phyloP scores from a whole-genome alignment of 768 basidiomycete species.

The Pleurotus pulmonarius region DNA sequence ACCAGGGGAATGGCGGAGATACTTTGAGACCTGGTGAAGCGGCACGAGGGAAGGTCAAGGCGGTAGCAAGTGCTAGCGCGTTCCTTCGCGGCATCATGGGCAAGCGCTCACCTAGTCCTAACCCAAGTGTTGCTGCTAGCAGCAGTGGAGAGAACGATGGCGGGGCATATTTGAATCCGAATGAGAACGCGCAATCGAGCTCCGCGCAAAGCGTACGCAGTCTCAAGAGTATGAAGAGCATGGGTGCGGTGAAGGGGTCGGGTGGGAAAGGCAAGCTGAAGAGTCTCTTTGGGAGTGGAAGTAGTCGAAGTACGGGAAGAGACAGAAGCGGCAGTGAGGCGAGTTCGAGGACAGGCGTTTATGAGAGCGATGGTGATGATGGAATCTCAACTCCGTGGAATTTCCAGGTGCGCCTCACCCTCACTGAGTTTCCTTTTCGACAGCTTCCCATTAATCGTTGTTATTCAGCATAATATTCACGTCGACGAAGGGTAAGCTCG shows the following conservation, averaged over 20 bases:
- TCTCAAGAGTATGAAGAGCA: slow-evolving; percentile 6
- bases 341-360: slow-evolving; percentile 1
- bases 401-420: slow-evolving; percentile 52
- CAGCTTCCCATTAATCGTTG: not conserved
- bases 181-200: not conserved
- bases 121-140: slow-evolving; percentile 2
- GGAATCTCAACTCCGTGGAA: slow-evolving; percentile 71
- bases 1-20: slow-evolving; percentile 3
- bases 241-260: not conserved
- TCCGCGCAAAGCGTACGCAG: slow-evolving; percentile 1
- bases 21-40: slow-evolving; percentile 3
- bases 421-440: not conserved
- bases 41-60: slow-evolving; percentile 2
- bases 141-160: slow-evolving; percentile 7
- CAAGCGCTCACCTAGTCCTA: slow-evolving; percentile 2
- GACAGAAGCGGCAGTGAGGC: slow-evolving; percentile 7
- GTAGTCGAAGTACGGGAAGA: not conserved
- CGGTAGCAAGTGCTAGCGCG: slow-evolving; percentile 2
- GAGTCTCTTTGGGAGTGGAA: not conserved
- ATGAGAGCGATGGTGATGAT: slow-evolving; percentile 40
- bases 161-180: not conserved
- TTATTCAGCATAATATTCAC: slow-evolving; percentile 65
- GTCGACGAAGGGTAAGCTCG: slow-evolving; percentile 66
- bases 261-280: not conserved
- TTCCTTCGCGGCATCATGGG: slow-evolving; percentile 7